These are phyloP conservation scores for Penicillium waksmanii DNA, from an alignment of 495 filamentous ascomycete genomes.

Conservation along the genomic window DNA sequence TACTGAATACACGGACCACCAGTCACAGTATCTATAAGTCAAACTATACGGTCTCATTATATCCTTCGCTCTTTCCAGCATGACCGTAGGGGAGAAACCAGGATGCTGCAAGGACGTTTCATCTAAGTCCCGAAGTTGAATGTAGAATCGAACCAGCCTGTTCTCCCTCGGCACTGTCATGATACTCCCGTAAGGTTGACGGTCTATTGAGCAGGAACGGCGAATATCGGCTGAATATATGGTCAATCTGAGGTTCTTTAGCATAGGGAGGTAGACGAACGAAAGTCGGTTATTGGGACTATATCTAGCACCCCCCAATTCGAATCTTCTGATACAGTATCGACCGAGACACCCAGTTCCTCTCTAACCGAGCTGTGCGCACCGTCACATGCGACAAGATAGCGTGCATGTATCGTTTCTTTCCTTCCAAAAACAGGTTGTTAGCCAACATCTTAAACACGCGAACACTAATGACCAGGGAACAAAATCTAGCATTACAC, in stretches of 20 bases:
- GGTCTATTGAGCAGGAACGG: conserved; percentile 20
- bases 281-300: conserved; percentile 30
- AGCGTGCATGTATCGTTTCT: conserved; percentile 30
- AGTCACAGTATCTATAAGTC: conserved; percentile 30
- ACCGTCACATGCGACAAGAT: conserved; percentile 33
- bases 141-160: conserved; percentile 22
- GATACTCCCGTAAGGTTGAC: conserved; percentile 17
- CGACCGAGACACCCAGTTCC: conserved; percentile 19
- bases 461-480: background rate
- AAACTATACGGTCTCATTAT: conserved; percentile 29
- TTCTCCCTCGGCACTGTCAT: conserved; percentile 27
- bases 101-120: conserved; percentile 4
- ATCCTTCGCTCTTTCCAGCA: conserved; percentile 19
- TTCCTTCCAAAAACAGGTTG: background rate
- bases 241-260: background rate
- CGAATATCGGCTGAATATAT: conserved; percentile 16
- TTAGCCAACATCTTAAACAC: background rate
- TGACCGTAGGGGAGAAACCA: background rate
- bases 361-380: conserved; percentile 28
- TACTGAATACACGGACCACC: conserved; percentile 31
- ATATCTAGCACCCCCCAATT: conserved; percentile 33
- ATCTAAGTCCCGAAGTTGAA: conserved; percentile 15
- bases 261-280: conserved; percentile 7
- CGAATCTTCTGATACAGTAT: conserved; percentile 11
- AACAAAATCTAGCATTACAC: background rate